These are phyloP conservation scores for Ricinus communis DNA, from an alignment of 345 rosid species.

Conservation along the genomic window DNA sequence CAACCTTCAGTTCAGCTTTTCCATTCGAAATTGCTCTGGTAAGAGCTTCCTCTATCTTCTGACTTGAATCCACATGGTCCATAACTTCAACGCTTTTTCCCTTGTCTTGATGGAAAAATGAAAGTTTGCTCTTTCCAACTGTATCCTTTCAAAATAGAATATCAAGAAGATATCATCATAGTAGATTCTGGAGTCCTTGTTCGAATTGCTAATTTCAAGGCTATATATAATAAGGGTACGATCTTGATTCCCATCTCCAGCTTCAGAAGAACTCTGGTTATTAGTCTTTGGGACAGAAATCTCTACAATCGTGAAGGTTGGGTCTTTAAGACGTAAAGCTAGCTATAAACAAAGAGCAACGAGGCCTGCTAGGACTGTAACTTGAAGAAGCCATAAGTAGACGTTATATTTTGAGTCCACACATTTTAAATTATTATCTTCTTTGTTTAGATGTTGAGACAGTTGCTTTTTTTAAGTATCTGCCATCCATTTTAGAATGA, in stretches of 20 bases:
- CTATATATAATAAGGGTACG: conserved; percentile 24
- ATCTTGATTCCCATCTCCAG: not conserved
- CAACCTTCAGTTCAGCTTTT: conserved; percentile 33
- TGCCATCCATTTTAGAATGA: not conserved
- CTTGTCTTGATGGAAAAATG: conserved; percentile 34
- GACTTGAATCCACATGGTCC: not conserved
- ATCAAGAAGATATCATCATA: conserved; percentile 36
- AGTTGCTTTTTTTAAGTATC: not conserved
- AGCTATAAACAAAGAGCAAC: conserved; percentile 39
- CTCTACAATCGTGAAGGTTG: conserved; percentile 25
- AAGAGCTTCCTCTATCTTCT: conserved; percentile 19
- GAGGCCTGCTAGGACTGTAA: conserved; percentile 38
- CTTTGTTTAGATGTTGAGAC: not conserved
- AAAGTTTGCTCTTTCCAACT: conserved; percentile 22
- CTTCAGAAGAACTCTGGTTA: conserved; percentile 1
- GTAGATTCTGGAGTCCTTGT: conserved; percentile 38
- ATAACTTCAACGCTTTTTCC: not conserved
- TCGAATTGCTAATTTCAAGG: conserved; percentile 39
- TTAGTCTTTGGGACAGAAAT: conserved; percentile 27
- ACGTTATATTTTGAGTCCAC: conserved; percentile 18
- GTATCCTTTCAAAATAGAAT: conserved; percentile 32
- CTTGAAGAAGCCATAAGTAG: conserved; percentile 36
- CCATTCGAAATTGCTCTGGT: conserved; percentile 25
- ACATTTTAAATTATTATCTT: conserved; percentile 19
- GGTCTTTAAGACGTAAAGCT: conserved; percentile 33